Conservation (phyloP, 345 rosid species). For the Eucalyptus victrix region DNA sequence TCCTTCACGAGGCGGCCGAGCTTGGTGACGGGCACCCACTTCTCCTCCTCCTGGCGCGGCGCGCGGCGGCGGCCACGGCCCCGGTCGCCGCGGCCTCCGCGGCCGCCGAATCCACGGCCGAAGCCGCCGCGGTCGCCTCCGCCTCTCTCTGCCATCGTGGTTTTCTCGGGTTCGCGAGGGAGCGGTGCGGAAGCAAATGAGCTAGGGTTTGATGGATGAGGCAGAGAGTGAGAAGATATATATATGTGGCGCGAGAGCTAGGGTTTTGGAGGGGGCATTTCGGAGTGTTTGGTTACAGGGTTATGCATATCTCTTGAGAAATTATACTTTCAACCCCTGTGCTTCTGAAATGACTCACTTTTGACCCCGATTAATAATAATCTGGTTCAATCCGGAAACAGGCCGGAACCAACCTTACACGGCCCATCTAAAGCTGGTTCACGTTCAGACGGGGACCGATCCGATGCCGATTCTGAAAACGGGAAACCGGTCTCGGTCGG, state of each 20-base stretch:
- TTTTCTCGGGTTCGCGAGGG: not conserved
- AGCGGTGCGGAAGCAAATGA: not conserved
- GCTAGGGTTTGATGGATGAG: not conserved
- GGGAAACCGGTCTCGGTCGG: not conserved
- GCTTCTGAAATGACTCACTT: not conserved
- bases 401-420: not conserved
- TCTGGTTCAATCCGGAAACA: not conserved
- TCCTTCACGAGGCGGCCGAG: constrained; percentile 71
- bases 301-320: not conserved
- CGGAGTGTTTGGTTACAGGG: not conserved
- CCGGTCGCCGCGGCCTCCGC: constrained; percentile 22
- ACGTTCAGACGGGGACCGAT: not conserved
- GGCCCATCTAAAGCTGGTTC: not conserved
- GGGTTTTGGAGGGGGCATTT: not conserved
- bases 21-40: constrained; percentile 92
- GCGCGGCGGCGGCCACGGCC: constrained; percentile 48
- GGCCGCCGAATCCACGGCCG: constrained; percentile 54
- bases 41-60: constrained; percentile 52
- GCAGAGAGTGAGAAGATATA: not conserved
- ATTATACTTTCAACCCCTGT: not conserved
- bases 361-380: not conserved
- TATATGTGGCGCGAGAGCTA: not conserved
- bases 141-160: constrained; percentile 53
- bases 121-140: constrained; percentile 60
- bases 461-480: not conserved